These are phyloP conservation scores for Aspergillus kassunensis DNA, from an alignment of 495 filamentous ascomycete genomes.

Conservation along the genomic window DNA sequence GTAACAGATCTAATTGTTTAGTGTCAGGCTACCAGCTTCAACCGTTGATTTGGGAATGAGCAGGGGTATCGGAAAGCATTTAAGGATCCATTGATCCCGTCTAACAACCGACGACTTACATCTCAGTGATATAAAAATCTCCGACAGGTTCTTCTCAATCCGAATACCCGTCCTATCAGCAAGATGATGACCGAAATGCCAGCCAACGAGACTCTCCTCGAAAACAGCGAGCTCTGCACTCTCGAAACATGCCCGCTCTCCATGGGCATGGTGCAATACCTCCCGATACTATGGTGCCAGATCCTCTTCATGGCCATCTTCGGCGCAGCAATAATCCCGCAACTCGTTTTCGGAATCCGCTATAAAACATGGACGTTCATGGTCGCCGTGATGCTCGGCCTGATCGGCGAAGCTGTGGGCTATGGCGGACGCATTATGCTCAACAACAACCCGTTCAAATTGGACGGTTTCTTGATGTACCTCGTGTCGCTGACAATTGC, in stretches of 20 bases:
- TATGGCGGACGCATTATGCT: constrained; percentile 32
- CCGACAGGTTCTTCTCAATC: too few relatives aligned
- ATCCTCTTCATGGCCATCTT: constrained; percentile 20
- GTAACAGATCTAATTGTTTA: neutral
- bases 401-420: constrained; percentile 33
- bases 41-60: neutral
- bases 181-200: constrained; percentile 1
- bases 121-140: neutral
- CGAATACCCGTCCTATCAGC: neutral
- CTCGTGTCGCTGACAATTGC: constrained; percentile 52
- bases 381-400: constrained; percentile 22
- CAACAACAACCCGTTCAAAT: constrained; percentile 30
- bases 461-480: constrained; percentile 34
- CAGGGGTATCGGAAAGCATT: neutral
- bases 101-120: neutral
- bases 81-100: neutral
- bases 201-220: neutral
- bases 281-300: neutral
- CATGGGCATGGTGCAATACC: neutral
- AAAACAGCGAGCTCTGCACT: constrained; percentile 1
- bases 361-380: constrained; percentile 31
- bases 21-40: neutral
- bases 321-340: constrained; percentile 19
- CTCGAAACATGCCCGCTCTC: constrained; percentile 1
- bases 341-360: constrained; percentile 24